phyloP scores from a whole-genome alignment of 768 basidiomycete species.

The Scleroderma citrinum region DNA sequence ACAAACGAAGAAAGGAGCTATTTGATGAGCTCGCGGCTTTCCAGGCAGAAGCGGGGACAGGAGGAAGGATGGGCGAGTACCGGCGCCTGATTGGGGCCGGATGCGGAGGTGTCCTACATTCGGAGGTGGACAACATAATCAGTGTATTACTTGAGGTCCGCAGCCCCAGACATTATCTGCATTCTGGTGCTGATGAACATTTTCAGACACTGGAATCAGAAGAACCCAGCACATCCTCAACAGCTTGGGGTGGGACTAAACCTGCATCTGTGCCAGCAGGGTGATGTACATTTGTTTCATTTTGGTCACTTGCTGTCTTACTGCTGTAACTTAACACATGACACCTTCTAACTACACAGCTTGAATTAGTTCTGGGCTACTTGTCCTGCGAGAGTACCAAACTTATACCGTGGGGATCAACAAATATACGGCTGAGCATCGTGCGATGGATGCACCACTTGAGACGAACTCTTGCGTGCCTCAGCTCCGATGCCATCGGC shows the following conservation, averaged over 20 bases:
- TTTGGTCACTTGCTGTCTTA: background rate
- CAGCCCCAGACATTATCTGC: background rate
- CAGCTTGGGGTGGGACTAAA: slow-evolving; percentile 34
- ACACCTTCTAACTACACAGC: background rate
- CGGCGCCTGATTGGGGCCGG: slow-evolving; percentile 83
- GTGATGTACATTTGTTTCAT: slow-evolving; percentile 7
- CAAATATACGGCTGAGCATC: too few relatives aligned
- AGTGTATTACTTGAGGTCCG: slow-evolving; percentile 79
- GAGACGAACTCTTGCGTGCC: too few relatives aligned
- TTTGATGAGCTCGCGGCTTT: slow-evolving; percentile 75
- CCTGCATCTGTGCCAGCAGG: slow-evolving; percentile 16
- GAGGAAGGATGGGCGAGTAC: slow-evolving; percentile 85
- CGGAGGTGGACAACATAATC: slow-evolving; percentile 86
- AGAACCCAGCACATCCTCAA: slow-evolving; percentile 59
- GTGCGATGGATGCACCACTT: too few relatives aligned
- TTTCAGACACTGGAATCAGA: slow-evolving; percentile 74
- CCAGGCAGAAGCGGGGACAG: slow-evolving; percentile 87
- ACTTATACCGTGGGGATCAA: too few relatives aligned
- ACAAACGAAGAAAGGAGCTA: slow-evolving; percentile 60
- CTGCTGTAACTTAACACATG: slow-evolving; percentile 7
- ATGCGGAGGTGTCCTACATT: slow-evolving; percentile 77
- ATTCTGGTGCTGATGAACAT: background rate
- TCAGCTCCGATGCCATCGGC: too few relatives aligned
- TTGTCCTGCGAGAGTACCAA: background rate
- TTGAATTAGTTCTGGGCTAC: background rate